phyloP scores from a whole-genome alignment of 2,329 filamentous ascomycete species.

The Xylaria sp. region DNA sequence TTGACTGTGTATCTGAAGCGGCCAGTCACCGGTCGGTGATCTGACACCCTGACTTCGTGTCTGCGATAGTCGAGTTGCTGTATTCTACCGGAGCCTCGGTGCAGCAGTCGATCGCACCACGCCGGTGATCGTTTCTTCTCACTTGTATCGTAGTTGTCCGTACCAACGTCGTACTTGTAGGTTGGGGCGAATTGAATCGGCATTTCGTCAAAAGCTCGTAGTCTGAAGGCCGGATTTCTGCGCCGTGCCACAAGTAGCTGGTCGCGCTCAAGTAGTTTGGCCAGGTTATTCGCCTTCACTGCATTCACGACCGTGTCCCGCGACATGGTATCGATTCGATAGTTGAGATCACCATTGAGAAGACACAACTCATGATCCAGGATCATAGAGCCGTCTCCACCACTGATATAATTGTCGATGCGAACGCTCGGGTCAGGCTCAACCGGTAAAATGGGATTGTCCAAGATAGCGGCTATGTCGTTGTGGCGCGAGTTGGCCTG shows the following conservation, averaged over 20 bases:
- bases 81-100: conserved; percentile 72
- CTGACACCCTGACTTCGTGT: conserved; percentile 85
- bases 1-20: conserved; percentile 80
- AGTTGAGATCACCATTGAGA: conserved; percentile 93
- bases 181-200: conserved; percentile 91
- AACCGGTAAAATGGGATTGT: conserved; percentile 66
- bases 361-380: conserved; percentile 97
- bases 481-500: conserved; percentile 89
- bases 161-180: conserved; percentile 97
- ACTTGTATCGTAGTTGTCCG: conserved; percentile 86
- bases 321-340: conserved; percentile 95
- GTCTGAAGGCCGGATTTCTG: conserved; percentile 81
- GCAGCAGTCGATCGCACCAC: conserved; percentile 94
- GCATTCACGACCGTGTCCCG: conserved; percentile 87
- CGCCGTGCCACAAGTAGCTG: conserved; percentile 85
- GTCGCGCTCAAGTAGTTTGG: conserved; percentile 85
- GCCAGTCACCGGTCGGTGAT: conserved; percentile 89
- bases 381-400: conserved; percentile 93
- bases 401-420: conserved; percentile 75
- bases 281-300: conserved; percentile 72
- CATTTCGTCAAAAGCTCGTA: conserved; percentile 84
- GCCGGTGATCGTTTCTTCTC: conserved; percentile 93
- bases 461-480: conserved; percentile 84
- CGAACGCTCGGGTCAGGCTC: conserved; percentile 63
- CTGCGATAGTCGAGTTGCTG: conserved; percentile 82